Evolutionary conservation across 2,329 filamentous ascomycete genomes (phyloP), one percentile per base, ranked within the genome.

Genomic region (Immersiporthe knoxdaviesiana): DNA sequence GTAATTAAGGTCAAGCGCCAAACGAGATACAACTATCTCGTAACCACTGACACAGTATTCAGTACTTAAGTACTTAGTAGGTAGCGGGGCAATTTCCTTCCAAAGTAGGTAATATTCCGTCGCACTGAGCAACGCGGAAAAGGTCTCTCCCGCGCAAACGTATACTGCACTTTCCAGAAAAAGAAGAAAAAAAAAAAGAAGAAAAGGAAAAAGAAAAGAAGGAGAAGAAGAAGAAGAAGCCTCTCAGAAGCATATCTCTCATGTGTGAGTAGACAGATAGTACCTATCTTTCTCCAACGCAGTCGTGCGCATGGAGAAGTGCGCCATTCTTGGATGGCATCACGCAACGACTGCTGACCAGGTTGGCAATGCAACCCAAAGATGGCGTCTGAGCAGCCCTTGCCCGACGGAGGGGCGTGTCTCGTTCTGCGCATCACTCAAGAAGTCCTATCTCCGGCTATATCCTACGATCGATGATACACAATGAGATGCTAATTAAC

Each of bases 251-350:
- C 12, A 54, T 16, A 16, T 12, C 24, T 24, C 24, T 27, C 50
- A 27, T 11, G 10, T 12, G 12, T 27, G 11, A 16, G 7, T 54
- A 12, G 4, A 5, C 2, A 27, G 24, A 27, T 10, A 54, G 3
- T 27, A 27, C 10, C 50, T 27, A 6, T 47, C 39, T 52, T 11
- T 39, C 37, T 12, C 37, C 11, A 3, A 35, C 37, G 27, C 24
- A 30, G 11, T 58, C 14, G 32, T 58, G 47, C 14, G 50, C 50
- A 16, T 27, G 24, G n/a, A 14, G n/a, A 63, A 16, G 24, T 27
- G 39, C 39, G 64, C 30, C 64, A 66, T 66, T 60, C 27, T 10
- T 47, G 64, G 54, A 60, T 37, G 18, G 16, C 27, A 60, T 66
- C 54, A 61, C 64, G 54, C 64, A 66, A 66, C 24, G 16, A 24